Conservation (phyloP, 345 rosid genomes). For the Hypericum androsaemum region DNA sequence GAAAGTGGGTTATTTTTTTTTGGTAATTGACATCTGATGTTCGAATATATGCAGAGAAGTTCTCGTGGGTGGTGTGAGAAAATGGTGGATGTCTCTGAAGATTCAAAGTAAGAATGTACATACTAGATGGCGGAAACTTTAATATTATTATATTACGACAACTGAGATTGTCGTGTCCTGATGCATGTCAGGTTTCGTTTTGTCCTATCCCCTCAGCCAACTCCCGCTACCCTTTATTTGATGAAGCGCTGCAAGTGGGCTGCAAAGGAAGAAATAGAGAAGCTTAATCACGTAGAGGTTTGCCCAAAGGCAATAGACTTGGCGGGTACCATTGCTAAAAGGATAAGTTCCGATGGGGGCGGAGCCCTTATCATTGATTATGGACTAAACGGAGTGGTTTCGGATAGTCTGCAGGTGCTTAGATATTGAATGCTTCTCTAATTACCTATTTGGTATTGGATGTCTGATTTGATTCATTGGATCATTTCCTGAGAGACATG, state of each 20-base stretch:
- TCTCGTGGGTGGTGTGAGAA: no score
- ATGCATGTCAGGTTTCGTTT: constrained; percentile 53
- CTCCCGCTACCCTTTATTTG: constrained; percentile 80
- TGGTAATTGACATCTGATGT: no score
- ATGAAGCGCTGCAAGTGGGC: constrained; percentile 81
- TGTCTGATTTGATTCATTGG: no score
- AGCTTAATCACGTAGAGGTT: constrained; percentile 65
- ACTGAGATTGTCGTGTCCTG: no score
- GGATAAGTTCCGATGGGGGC: constrained; percentile 77
- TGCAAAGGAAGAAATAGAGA: constrained; percentile 50
- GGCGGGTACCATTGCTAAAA: constrained; percentile 62
- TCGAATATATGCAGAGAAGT: no score
- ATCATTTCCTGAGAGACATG: no score
- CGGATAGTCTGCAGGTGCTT: constrained; percentile 90
- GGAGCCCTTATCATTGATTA: constrained; percentile 94
- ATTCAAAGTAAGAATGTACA: no score
- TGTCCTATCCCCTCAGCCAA: constrained; percentile 82
- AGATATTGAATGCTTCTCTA: constrained; percentile 3
- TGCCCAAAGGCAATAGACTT: constrained; percentile 83
- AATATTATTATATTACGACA: no score
- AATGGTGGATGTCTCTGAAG: no score
- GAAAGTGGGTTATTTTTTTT: no score
- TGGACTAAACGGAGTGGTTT: constrained; percentile 62
- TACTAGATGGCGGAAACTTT: no score
- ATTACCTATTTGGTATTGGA: background rate